Base-by-base conservation (phyloP, 2,329 filamentous ascomycete species). In the Penicillium sp. region DNA sequence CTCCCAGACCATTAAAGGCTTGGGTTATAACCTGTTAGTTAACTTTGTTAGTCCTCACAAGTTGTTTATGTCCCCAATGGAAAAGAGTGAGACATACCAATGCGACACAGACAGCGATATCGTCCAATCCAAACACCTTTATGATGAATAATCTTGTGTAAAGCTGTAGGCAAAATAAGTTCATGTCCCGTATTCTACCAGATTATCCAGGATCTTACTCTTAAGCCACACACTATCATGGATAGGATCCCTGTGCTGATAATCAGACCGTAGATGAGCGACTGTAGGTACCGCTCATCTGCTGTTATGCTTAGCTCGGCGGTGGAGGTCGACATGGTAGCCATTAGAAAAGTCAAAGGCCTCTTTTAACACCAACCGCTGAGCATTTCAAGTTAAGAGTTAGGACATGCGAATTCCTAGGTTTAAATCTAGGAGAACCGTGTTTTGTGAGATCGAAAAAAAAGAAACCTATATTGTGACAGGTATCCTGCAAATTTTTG, bases 231-330 rank as follows among this genome's bases (percentile, higher is more conserved):
- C 2, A 58, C 40, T 33, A 58, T 41, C 17, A 58, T 33, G 1
- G 56, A 58, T 7, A 58, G 10, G 21, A 55, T 31, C 1, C 29
- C 45, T 2, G 51, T 58, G 5, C 56, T 21, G n/a, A 51, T 55
- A 15, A 58, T 54, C 13, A 58, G 23, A 6, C 56, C 56, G 47
- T 54, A 58, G 27, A 37, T 54, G 40, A 58, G 56, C 19, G 56
- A 51, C 17, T 55, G 56, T 2, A 25, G 17, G 12, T 55, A 45
- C 4, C 27, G 45, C 33, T 50, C 51, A 1, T 29, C 50, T 15
- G 38, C 13, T 25, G 50, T 41, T 2, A 50, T 13, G 19, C 8
- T 27, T 12, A 13, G 8, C 6, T 42, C 42, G n/a, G 41, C 17
- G 1, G n/a, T 7, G 2, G 37, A 40, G 31, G 21, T 29, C 21